Conservation (phyloP, 176 grass and related monocot species). For the Avena sativa region DNA sequence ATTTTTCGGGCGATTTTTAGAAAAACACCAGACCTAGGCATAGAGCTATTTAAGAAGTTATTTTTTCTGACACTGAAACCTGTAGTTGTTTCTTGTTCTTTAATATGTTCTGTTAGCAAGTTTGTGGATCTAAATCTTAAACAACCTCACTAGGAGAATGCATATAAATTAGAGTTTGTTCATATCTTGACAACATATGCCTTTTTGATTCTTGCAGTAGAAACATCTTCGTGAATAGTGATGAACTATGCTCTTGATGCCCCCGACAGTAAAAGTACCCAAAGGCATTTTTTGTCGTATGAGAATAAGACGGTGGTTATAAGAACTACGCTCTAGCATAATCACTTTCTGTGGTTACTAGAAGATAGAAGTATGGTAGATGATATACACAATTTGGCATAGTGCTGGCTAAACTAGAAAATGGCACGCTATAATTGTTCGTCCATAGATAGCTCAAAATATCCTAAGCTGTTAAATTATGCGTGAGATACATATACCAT, state of each 20-base stretch:
- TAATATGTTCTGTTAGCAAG: background rate
- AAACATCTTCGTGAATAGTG: background rate
- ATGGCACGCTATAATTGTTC: too few relatives aligned
- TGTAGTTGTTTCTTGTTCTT: background rate
- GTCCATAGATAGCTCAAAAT: too few relatives aligned
- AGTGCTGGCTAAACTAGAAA: background rate
- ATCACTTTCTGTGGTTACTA: background rate
- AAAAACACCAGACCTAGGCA: background rate
- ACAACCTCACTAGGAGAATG: background rate
- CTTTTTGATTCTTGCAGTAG: conserved; percentile 1
- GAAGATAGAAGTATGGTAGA: background rate
- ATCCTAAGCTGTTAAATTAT: too few relatives aligned
- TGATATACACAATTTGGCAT: background rate
- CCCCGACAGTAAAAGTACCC: background rate
- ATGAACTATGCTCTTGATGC: background rate
- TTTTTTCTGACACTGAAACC: background rate
- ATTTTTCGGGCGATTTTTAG: background rate
- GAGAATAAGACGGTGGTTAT: background rate
- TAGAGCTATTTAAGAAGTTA: background rate
- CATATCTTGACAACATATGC: background rate
- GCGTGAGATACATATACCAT: too few relatives aligned
- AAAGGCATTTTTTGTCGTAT: background rate
- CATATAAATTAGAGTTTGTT: background rate
- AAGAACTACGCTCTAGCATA: background rate
- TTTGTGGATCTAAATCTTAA: background rate